Base-by-base conservation (phyloP, 345 rosid species). In the Boechera stricta region DNA sequence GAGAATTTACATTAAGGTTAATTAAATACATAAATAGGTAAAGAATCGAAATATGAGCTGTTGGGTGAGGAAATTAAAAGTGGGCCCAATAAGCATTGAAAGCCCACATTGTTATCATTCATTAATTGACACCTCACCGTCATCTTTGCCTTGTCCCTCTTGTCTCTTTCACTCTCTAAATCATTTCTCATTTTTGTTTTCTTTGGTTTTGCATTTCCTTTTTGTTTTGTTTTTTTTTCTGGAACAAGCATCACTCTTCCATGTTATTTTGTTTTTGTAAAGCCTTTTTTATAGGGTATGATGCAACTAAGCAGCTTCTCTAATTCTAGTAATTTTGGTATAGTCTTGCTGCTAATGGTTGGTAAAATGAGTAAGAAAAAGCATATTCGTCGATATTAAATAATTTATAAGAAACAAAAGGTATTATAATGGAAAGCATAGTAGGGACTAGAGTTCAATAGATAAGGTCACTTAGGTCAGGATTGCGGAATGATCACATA, bases 81-180 rank as follows among this genome's bases (percentile, higher is more conserved):
- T 77, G 76, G 80, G 72, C 42, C 72, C 52, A 64, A 56, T 47
- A 64, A 65, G 72, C 61, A 77, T 56, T 71, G 58, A 69, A 69
- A 48, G 71, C 69, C 80, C 66, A 53, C 80, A 77, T 60, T 69
- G 58, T 51, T 44, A 76, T 69, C 65, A 69, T 77, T 77, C 76
- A 77, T 26, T 64, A 72, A 77, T 38, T 48, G 72, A 77, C 81
- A 77, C 71, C 80, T 63, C 80, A 71, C 71, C 71, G 5, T 77
- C 75, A 56, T 48, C 77, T 48, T 63, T 63, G 71, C 76, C 52
- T 77, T 63, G 76, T 63, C 76, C 71, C 67, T 56, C 62, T 4
- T 62, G 71, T 77, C 80, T 61, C 47, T 69, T 76, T 77, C 80
- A 77, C 52, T 71, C 72, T 62, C 75, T 77, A 44, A 54, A 54